Percentiles rank a stretch among this genome's conserved stretches.
phyloP scores from a whole-genome alignment of 1,139 yeast genomes.

The Tardiomyces blankii region DNA sequence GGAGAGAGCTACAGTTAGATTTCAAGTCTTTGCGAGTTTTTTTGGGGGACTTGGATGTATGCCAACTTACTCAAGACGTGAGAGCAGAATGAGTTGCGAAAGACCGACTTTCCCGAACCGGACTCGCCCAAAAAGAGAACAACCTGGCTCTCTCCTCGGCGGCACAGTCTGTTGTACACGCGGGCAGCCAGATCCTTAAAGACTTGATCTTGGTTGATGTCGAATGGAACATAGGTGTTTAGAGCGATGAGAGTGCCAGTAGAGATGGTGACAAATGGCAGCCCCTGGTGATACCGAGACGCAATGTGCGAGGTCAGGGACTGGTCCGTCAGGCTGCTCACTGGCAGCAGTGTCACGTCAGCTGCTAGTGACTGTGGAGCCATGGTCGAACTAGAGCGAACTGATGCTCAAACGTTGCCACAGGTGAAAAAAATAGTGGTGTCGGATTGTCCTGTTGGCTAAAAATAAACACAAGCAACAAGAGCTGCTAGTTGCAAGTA shows the following conservation, averaged over 20 bases:
- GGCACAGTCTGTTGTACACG: constrained; percentile 26
- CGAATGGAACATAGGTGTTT: constrained; percentile 29
- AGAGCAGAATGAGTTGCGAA: constrained; percentile 22
- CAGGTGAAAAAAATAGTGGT: too few species aligned
- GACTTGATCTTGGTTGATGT: constrained; percentile 29
- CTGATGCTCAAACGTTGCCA: too few species aligned
- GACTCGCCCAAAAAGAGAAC: constrained; percentile 30
- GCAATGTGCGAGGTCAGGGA: constrained; percentile 33
- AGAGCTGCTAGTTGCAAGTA: too few species aligned
- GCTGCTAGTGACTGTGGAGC: constrained; percentile 17
- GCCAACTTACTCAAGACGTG: constrained; percentile 22
- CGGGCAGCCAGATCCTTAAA: constrained; percentile 30
- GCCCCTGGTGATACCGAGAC: constrained; percentile 31
- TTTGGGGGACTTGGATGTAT: background rate
- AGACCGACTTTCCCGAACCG: constrained; percentile 32
- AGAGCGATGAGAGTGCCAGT: constrained; percentile 29
- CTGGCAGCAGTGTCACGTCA: constrained; percentile 29
- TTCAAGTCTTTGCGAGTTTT: background rate
- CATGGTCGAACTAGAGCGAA: background rate
- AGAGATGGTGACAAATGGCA: constrained; percentile 29
- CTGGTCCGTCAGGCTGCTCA: constrained; percentile 26
- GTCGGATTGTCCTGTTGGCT: background rate
- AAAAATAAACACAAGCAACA: background rate
- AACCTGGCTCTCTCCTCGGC: constrained; percentile 30
- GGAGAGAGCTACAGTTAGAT: constrained; percentile 18